A percentile compares a stretch with the other conserved stretches of the same genome.
Conservation (phyloP, 257 asterid species). For the Ilex aquifolium region DNA sequence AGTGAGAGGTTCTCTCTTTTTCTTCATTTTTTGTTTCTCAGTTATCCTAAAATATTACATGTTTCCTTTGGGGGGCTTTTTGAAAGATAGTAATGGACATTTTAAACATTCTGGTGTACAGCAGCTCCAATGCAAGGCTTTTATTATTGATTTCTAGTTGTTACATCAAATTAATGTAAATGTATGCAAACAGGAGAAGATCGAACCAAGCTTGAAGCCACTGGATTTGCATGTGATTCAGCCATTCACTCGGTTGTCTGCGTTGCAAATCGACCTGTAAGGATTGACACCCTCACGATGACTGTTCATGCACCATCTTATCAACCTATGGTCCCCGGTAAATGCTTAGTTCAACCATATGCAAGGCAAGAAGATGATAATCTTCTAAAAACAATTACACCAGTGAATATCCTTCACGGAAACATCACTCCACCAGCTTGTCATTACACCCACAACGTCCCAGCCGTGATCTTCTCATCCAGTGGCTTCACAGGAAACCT, state of each 20-base stretch:
- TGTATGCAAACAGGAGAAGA: slow-evolving; percentile 39
- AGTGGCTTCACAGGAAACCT: slow-evolving; percentile 43
- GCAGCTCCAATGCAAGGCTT: no score
- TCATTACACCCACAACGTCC: slow-evolving; percentile 6
- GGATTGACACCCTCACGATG: slow-evolving; percentile 46
- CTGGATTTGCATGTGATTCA: slow-evolving; percentile 42
- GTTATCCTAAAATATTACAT: neutral
- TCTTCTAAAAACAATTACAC: slow-evolving; percentile 33
- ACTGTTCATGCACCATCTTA: slow-evolving; percentile 21
- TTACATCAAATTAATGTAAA: no score
- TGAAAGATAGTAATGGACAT: no score
- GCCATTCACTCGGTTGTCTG: slow-evolving; percentile 41
- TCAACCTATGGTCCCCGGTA: slow-evolving; percentile 14
- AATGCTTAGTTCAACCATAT: slow-evolving; percentile 39
- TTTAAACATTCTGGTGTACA: no score
- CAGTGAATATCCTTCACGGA: slow-evolving; percentile 38
- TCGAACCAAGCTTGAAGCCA: slow-evolving; percentile 20
- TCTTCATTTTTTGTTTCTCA: neutral
- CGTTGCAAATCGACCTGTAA: slow-evolving; percentile 27
- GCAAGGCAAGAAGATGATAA: slow-evolving; percentile 43
- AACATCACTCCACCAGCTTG: slow-evolving; percentile 25
- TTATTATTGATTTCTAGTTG: no score
- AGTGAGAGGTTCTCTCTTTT: slow-evolving; percentile 28
- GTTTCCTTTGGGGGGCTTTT: no score
- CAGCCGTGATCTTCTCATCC: slow-evolving; percentile 21